Evolutionary conservation across 2,329 filamentous ascomycete species (phyloP), one percentile per base, ranked within the genome.

Genomic region (Diplodia intermedia): DNA sequence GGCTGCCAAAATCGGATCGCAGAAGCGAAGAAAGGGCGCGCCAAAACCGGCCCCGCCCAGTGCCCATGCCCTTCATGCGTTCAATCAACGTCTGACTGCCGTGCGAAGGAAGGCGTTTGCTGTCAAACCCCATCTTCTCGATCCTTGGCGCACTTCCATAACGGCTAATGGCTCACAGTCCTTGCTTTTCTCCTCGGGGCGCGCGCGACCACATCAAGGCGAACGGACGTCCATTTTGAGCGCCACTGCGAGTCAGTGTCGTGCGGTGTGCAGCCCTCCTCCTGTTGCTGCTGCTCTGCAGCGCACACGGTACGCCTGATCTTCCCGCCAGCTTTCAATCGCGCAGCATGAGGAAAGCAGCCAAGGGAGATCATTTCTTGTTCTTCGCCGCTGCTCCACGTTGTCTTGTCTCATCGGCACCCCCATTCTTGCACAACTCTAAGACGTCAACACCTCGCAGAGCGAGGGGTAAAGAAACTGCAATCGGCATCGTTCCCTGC

Each of bases 341-440:
- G 9, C 8, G 26, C 55, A 61, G 18, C 40, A 61, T 36, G 20
- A 15, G 49, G 57, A 33, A 11, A 4, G 14, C 8, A 23, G 57
- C 57, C 60, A 63, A 63, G 60, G 60, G 31, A 53, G 47, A 63
- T 63, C 60, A 47, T 47, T 47, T 11, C 43, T 47, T 47, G 43
- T 47, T 47, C 18, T 47, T 47, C 43, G 7, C 43, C 18, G 43
- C n/a, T 20, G 43, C 31, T 52, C 60, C 31, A 52, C 60, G 26
- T 15, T 47, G 50, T 33, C 23, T 63, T 49, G 29, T 47, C 9
- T 36, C 12, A 8, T 14, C 12, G n/a, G 18, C 60, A 29, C 29
- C 15, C 31, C 40, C 14, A 33, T 49, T 61, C 15, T 43, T 50
- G 52, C 31, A 18, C 20, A 12, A 26, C 6, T 4, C 15, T 40